Evolutionary conservation across 345 rosid species (phyloP), one percentile per base, ranked within the genome.

Genomic region (Brassica nigra): DNA sequence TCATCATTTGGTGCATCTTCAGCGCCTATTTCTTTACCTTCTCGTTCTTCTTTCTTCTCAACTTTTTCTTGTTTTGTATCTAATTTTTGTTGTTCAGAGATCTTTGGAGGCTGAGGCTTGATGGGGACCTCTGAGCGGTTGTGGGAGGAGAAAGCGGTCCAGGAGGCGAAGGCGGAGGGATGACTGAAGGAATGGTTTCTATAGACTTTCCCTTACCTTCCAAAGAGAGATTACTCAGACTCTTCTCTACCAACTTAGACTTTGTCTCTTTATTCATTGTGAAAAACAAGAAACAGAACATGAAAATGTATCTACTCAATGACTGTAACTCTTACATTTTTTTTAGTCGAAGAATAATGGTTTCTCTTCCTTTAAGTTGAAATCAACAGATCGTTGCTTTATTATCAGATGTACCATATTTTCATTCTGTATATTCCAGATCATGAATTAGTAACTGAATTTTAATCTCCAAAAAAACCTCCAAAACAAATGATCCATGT

Each of bases 101-200:
- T 58, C 70, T 82, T 75, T 34, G 86, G 66, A 77, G 89, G 57
- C 61, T 64, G 30, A 82, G 78, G 39, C 82, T 79, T 37, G 78
- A 78, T 23, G 87, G 88, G 73, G 90, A 78, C 57, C 74, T 83
- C 74, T 61, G 82, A 59, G 77, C 63, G 10, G 84, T 65, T 18
- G 81, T 58, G 52, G 65, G 75, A 14, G 98, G 91, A 62, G 99
- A 91, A 69, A 89, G 81, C 1, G 88, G 81, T 15, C 85, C 81
- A 0, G 89, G 90, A 29, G 99, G 98, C 23, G 97, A 97, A 1
- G 98, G 99, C 8, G 88, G 97, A 4, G 84, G 93, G 81, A 70
- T 92, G 83, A 93, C 87, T 68, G 90, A 37, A 61, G 89, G 82
- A 72, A 78, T 8, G 10, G 89, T 82, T 73, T 92, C 94, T 80